Percentiles rank a stretch among this genome's conserved stretches.
These are phyloP conservation scores for Phoenix dactylifera DNA, from an alignment of 176 grass and related monocot genomes.

Conservation along the genomic window DNA sequence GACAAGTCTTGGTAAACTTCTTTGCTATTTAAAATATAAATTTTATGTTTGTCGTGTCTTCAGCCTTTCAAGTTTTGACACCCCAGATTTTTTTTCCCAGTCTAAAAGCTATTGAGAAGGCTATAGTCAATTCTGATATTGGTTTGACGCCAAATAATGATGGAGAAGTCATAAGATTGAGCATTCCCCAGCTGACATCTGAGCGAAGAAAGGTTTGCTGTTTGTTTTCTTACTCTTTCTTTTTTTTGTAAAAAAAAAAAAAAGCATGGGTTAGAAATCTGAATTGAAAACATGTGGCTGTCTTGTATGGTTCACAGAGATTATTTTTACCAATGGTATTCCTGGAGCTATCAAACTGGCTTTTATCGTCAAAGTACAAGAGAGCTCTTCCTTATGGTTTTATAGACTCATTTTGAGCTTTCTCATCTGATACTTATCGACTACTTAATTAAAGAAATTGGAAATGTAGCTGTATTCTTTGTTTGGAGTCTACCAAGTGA, in stretches of 20 bases:
- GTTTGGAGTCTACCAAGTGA: too few relatives aligned
- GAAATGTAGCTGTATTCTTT: too few relatives aligned
- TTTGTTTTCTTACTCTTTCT: background rate
- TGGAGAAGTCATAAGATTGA: constrained; percentile 73
- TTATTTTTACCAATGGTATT: too few relatives aligned
- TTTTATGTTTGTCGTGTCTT: background rate
- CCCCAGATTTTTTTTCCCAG: constrained; percentile 26
- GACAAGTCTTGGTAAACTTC: constrained; percentile 73
- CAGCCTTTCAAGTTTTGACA: too few relatives aligned
- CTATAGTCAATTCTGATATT: constrained; percentile 85
- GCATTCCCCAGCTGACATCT: constrained; percentile 77
- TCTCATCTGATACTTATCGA: too few relatives aligned
- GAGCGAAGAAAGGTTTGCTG: constrained; percentile 86
- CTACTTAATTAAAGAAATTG: too few relatives aligned
- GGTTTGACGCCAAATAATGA: constrained; percentile 90
- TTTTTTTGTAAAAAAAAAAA: background rate
- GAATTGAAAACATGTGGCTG: too few relatives aligned
- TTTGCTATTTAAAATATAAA: constrained; percentile 14
- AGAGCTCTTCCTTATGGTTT: too few relatives aligned
- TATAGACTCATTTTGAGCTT: too few relatives aligned
- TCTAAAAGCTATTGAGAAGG: constrained; percentile 92
- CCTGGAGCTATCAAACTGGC: too few relatives aligned
- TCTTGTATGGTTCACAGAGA: too few relatives aligned
- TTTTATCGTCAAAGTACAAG: too few relatives aligned
- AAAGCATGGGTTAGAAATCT: background rate